Base-by-base conservation (phyloP, 1,284 basidiomycete species). In the Ustilago vetiveriae region DNA sequence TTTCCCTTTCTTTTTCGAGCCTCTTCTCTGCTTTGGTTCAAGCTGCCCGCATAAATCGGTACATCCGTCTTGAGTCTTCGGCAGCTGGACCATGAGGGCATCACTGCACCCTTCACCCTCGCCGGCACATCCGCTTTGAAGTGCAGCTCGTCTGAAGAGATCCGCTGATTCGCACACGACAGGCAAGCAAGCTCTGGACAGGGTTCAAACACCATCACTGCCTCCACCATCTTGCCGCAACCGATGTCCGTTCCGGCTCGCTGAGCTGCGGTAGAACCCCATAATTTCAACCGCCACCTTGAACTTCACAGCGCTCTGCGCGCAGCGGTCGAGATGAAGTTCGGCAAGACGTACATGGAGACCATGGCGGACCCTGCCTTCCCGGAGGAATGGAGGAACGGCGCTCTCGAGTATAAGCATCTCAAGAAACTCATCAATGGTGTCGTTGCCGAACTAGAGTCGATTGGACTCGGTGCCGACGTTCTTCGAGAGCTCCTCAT, bases 401-500 rank as follows among this genome's bases (percentile, higher is more conserved):
- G 88, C 82, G 90, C 91, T 0, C 90, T 97, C 56, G 90, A 94
- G 77, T 97, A 97, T 81, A 86, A 91, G 39, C 77, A 93, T 90
- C 88, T 98, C 68, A 97, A 98, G 84, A 94, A 92, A 78, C 85
- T 96, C 47, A 93, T 98, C 79, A 92, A 93, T 75, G 87, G 90
- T 80, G 88, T 94, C 41, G 92, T 91, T 0, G 84, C 85, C 16
- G 94, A 98, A 82, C 88, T 98, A 26, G 86, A 88, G 8, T 86
- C 87, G 7, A 85, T 94, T 47, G 94, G 93, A 8, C 85, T 95
- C 4, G 87, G 87, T 41, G 90, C 86, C 0, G 84, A 85, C 6
- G 85, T 88, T 0, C 83, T 88, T n/a, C 82, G 86, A 45, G 83
- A 84, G 45, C 82, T 87, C 8, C 81, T 87, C 19, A 39, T 70